Base-by-base conservation (phyloP, 108 stramenopile species). In the Skeletonema tropicum region DNA sequence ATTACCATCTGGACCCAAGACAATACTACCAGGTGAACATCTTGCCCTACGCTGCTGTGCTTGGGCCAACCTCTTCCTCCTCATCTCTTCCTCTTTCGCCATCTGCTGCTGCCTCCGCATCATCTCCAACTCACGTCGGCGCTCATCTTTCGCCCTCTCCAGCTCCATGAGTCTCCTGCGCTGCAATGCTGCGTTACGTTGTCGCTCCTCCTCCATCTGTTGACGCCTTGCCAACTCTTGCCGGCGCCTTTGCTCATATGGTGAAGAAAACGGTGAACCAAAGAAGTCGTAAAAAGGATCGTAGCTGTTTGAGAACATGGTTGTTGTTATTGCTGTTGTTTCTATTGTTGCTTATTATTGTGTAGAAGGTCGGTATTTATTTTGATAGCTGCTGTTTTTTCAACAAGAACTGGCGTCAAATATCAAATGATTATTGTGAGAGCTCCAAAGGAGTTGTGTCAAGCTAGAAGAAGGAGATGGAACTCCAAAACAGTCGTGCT, bases 221-320 rank as follows among this genome's bases (percentile, higher is more conserved):
- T 62, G 61, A 17, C 61, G 61, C 17, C 61, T 33, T 19, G 61
- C 61, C 61, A 38, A 17, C 61, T 62, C 61, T 62, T 62, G 52
- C 17, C 52, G 52, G 52, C 52, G 52, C 25, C 52, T 55, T n/a
- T n/a, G 19, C 21, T 55, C 52, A 25, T 55, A 55, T 7, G 52
- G 52, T 55, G 52, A 55, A 55, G 52, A 55, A 23, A 55, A 49
- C 17, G 42, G 15, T 15, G 42, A 15, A 45, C 42, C 42, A 3
- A 45, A 45, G 42, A 55, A 55, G 10, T 55, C 52, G 19, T 55
- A 23, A 55, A 55, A 55, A 23, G 52, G 52, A 25, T 55, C 52
- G 15, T 45, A 45, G 5, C 3, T n/a, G 17, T 49, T 49, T 25
- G 52, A 23, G 23, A 55, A 55, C 52, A 55, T 55, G 6, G 6